phyloP scores from a whole-genome alignment of 2,329 filamentous ascomycete species.

The Pseudogymnoascus sp. region DNA sequence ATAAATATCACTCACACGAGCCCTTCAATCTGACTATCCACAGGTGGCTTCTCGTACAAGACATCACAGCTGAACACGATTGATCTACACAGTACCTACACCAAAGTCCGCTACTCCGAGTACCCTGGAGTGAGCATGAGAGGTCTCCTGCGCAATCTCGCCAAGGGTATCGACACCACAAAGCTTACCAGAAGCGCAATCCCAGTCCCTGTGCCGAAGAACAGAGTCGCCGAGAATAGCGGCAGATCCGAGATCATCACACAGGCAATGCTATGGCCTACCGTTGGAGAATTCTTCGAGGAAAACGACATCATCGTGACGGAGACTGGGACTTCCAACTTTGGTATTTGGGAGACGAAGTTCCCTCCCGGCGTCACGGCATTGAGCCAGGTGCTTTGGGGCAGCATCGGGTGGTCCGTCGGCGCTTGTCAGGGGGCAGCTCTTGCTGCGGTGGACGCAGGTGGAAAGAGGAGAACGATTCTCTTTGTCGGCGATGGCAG shows the following conservation, averaged over 20 bases:
- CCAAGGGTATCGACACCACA: slow-evolving; percentile 48
- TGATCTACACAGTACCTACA: slow-evolving; percentile 68
- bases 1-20: not conserved
- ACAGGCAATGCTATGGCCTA: slow-evolving; percentile 71
- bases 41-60: slow-evolving; percentile 71
- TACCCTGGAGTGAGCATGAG: slow-evolving; percentile 74
- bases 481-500: slow-evolving; percentile 86
- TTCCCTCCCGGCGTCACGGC: slow-evolving; percentile 73
- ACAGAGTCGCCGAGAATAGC: slow-evolving; percentile 37
- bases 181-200: slow-evolving; percentile 40
- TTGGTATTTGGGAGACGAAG: slow-evolving; percentile 77
- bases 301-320: slow-evolving; percentile 72
- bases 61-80: slow-evolving; percentile 71
- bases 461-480: slow-evolving; percentile 51
- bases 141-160: slow-evolving; percentile 65
- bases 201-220: slow-evolving; percentile 45
- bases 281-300: slow-evolving; percentile 62
- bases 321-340: slow-evolving; percentile 81
- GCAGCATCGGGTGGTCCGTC: slow-evolving; percentile 57
- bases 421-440: slow-evolving; percentile 61
- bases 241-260: slow-evolving; percentile 45
- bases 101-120: slow-evolving; percentile 67
- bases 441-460: slow-evolving; percentile 61
- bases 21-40: not conserved
- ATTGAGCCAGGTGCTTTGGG: slow-evolving; percentile 71